phyloP scores from a whole-genome alignment of 2,329 filamentous ascomycete genomes.

The Beauveria bassiana region DNA sequence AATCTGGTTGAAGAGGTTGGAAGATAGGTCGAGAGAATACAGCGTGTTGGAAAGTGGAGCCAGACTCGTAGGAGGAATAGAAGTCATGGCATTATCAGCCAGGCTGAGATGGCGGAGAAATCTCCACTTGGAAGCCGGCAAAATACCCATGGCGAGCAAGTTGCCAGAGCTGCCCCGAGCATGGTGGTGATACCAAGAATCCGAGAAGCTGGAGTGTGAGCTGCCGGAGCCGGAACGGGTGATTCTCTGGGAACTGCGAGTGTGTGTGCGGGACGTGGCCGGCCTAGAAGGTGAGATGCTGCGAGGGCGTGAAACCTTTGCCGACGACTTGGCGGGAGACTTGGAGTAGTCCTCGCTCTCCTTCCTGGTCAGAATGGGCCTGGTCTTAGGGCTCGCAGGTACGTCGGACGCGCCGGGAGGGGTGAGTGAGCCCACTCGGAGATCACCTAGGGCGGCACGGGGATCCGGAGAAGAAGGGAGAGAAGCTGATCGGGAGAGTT shows the following conservation, averaged over 20 bases:
- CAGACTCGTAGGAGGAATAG: constrained; percentile 67
- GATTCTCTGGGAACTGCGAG: constrained; percentile 64
- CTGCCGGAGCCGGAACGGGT: constrained; percentile 85
- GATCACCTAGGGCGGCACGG: constrained; percentile 37
- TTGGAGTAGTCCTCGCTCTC: constrained; percentile 39
- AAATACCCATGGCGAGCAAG: constrained; percentile 59
- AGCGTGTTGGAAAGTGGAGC: constrained; percentile 78
- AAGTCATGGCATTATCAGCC: constrained; percentile 83
- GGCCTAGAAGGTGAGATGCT: constrained; percentile 80
- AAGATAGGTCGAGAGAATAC: constrained; percentile 85
- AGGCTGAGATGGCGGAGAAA: constrained; percentile 88
- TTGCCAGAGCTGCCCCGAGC: constrained; percentile 71
- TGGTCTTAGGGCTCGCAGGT: constrained; percentile 34
- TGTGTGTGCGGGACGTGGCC: constrained; percentile 62
- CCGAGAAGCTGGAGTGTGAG: constrained; percentile 72
- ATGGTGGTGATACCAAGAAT: constrained; percentile 49
- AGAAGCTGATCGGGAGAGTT: constrained; percentile 60
- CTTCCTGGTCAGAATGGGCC: constrained; percentile 37
- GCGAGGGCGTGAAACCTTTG: constrained; percentile 47
- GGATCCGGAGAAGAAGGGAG: constrained; percentile 56
- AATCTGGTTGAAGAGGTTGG: constrained; percentile 88
- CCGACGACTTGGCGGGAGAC: constrained; percentile 34
- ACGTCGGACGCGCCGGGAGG: constrained; percentile 38
- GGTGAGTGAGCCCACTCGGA: constrained; percentile 53
- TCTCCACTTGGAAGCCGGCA: constrained; percentile 87